Base-by-base conservation (phyloP, 495 filamentous ascomycete species). In the Lasiosphaeriaceae sp. region DNA sequence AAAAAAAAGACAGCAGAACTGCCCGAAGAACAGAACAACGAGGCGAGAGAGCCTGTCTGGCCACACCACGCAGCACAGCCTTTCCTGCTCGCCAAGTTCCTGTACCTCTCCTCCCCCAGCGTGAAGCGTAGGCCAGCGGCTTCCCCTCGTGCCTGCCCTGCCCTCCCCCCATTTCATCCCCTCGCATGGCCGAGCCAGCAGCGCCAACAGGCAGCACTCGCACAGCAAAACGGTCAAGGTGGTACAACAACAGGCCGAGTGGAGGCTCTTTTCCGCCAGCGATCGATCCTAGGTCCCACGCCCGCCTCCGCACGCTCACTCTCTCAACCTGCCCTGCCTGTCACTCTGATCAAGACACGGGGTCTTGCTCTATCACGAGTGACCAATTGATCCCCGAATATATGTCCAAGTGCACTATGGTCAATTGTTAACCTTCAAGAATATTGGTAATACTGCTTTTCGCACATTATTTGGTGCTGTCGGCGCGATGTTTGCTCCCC, bases 311-410 rank as follows among this genome's bases (percentile, higher is more conserved):
- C 17, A 23, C 46, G 1, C 46, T 41, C 51, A 50, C 11, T 49
- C 43, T 46, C 4, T 7, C 26, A 47, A 53, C 21, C 17, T 54
- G 37, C 26, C 47, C 29, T 44, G 11, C 17, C 50, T 55, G 60
- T 63, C 57, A 56, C 57, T 59, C 37, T 12, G 21, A 11, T 54
- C 45, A 37, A 31, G 39, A 11, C 14, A 0, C 7, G 12, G n/a
- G 37, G 63, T 66, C 57, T 9, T 51, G 29, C 60, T 48, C 57
- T 66, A 62, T 29, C 59, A 49, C 11, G n/a, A 6, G 41, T 17
- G 6, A 23, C 16, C 9, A 20, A n/a, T 39, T 47, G 17, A 31
- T 37, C 21, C 22, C 12, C 21, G 23, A 23, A 44, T 49, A 44
- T 24, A 11, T 44, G 11, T 24, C 17, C 21, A 35, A 26, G 8